These are phyloP conservation scores for Neurospora cerealis DNA, from an alignment of 495 filamentous ascomycete species.

Conservation along the genomic window DNA sequence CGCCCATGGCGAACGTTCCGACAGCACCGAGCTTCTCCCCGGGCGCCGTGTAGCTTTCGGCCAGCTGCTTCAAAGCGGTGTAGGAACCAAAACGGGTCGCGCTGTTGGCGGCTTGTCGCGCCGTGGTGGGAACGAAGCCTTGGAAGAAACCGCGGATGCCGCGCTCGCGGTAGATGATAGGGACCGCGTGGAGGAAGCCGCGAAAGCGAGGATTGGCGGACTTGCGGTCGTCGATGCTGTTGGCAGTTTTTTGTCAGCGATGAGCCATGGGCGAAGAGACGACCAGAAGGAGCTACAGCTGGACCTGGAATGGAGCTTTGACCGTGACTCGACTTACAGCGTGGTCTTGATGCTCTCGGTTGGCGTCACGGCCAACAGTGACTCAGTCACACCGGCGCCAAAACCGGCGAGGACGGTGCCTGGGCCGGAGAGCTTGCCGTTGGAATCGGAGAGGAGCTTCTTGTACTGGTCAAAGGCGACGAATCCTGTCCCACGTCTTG, in stretches of 20 bases:
- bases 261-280: not conserved
- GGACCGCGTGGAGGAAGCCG: slow-evolving; percentile 85
- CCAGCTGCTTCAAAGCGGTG: slow-evolving; percentile 80
- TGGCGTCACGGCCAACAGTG: slow-evolving; percentile 84
- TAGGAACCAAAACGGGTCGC: slow-evolving; percentile 85
- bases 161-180: slow-evolving; percentile 76
- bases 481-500: slow-evolving; percentile 50
- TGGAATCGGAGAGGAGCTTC: slow-evolving; percentile 65
- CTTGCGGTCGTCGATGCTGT: slow-evolving; percentile 91
- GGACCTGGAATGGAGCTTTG: not conserved
- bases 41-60: slow-evolving; percentile 82
- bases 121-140: slow-evolving; percentile 90
- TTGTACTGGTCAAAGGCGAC: slow-evolving; percentile 95
- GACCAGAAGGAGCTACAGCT: not conserved
- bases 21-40: slow-evolving; percentile 90
- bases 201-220: slow-evolving; percentile 74
- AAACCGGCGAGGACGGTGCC: slow-evolving; percentile 89
- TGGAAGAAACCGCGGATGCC: slow-evolving; percentile 91
- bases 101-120: slow-evolving; percentile 88
- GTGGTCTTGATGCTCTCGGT: slow-evolving; percentile 98
- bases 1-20: slow-evolving; percentile 86
- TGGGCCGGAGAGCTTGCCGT: slow-evolving; percentile 84
- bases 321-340: slow-evolving; percentile 39
- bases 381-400: slow-evolving; percentile 90
- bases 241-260: not conserved